These are phyloP conservation scores for Apostasia shenzhenica DNA, from an alignment of 106 monocot genomes.

Conservation along the genomic window DNA sequence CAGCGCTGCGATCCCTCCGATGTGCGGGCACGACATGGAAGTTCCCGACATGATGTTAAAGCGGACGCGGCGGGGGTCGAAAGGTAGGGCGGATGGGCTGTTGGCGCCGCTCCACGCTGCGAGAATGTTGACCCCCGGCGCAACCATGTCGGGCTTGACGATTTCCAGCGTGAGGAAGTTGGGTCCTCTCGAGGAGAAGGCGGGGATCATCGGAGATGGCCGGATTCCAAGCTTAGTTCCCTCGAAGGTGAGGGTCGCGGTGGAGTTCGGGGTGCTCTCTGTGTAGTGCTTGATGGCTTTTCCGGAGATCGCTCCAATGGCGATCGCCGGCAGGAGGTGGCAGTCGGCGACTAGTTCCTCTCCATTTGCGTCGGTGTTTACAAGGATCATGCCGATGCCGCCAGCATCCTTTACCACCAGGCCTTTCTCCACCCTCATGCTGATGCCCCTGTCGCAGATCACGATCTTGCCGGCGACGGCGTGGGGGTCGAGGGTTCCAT, in stretches of 20 bases:
- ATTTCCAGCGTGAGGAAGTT: conserved; percentile 72
- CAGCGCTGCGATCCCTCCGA: conserved; percentile 74
- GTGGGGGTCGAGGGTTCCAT: conserved; percentile 58
- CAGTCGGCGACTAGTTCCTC: conserved; percentile 81
- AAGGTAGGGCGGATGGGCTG: conserved; percentile 62
- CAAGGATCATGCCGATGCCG: conserved; percentile 75
- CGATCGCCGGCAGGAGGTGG: conserved; percentile 76
- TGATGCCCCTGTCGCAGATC: conserved; percentile 80
- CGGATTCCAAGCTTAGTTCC: conserved; percentile 79
- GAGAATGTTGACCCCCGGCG: conserved; percentile 92
- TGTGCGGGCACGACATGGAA: conserved; percentile 95
- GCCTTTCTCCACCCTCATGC: conserved; percentile 76
- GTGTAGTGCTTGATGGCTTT: conserved; percentile 49
- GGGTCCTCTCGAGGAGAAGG: conserved; percentile 88
- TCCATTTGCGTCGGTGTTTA: conserved; percentile 67
- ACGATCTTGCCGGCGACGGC: conserved; percentile 75
- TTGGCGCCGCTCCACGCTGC: conserved; percentile 77
- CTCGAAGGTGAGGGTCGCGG: conserved; percentile 47
- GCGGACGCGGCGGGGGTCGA: conserved; percentile 49
- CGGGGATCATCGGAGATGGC: conserved; percentile 83
- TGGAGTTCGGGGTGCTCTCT: conserved; percentile 9
- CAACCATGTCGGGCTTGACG: conserved; percentile 79
- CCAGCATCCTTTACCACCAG: conserved; percentile 82
- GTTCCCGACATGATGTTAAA: conserved; percentile 92
- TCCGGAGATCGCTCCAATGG: conserved; percentile 46